Percentiles rank a stretch among this genome's conserved stretches.
Evolutionary conservation across 1,284 basidiomycete genomes (phyloP).

Genomic region (Boletus sp.): DNA sequence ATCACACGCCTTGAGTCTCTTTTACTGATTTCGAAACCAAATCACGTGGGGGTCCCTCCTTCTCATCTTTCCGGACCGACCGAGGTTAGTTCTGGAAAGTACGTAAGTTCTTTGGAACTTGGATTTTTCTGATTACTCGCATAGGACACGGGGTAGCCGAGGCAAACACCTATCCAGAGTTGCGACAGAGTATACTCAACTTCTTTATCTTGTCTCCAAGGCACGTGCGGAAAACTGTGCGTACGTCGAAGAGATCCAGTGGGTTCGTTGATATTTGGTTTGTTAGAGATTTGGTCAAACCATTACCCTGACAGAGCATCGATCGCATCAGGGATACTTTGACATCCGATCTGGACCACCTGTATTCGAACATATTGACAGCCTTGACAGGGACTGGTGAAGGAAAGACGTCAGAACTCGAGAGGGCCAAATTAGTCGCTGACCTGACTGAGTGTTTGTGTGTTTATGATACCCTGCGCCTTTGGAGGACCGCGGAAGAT

Average conservation of each 20-base stretch:
- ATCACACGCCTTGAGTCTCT: slow-evolving; percentile 80
- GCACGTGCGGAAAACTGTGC: slow-evolving; percentile 71
- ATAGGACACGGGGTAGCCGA: slow-evolving; percentile 58
- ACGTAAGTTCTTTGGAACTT: slow-evolving; percentile 1
- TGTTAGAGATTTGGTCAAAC: slow-evolving; percentile 11
- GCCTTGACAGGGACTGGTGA: slow-evolving; percentile 48
- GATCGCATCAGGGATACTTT: slow-evolving; percentile 77
- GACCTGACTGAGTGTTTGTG: slow-evolving; percentile 78
- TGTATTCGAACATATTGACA: slow-evolving; percentile 62
- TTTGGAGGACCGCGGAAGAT: slow-evolving; percentile 86
- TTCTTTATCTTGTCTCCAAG: slow-evolving; percentile 88
- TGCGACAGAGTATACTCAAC: slow-evolving; percentile 87
- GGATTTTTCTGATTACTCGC: slow-evolving; percentile 1
- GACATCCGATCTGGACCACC: slow-evolving; percentile 78
- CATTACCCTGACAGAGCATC: slow-evolving; percentile 57
- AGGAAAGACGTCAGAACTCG: slow-evolving; percentile 52
- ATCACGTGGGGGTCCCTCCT: slow-evolving; percentile 22
- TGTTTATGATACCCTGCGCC: slow-evolving; percentile 78
- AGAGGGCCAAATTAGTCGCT: slow-evolving; percentile 58
- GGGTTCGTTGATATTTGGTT: slow-evolving; percentile 59
- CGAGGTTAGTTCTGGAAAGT: slow-evolving; percentile 27
- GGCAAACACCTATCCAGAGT: slow-evolving; percentile 86
- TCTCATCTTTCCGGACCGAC: slow-evolving; percentile 23
- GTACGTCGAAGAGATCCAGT: slow-evolving; percentile 80
- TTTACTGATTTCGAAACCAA: slow-evolving; percentile 53